Evolutionary conservation across 129 eudicot genomes (phyloP).

Genomic region (Ambrosia artemisiifolia): DNA sequence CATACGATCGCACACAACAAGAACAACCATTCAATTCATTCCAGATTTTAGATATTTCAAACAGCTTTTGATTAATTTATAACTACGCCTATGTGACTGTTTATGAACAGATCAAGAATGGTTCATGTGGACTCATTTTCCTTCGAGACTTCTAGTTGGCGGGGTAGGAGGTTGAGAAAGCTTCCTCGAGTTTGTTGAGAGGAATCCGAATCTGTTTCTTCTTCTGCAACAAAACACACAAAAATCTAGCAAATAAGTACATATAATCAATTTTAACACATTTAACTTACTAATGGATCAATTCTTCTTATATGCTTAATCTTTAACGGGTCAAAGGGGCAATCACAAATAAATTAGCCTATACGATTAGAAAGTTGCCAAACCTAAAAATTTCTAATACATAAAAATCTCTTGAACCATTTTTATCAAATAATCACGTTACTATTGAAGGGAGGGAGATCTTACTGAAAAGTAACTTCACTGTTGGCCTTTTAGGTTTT

Average conservation of each 20-base stretch:
- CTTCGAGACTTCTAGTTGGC: constrained; percentile 31
- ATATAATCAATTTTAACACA: too few relatives aligned
- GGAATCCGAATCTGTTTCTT: constrained; percentile 57
- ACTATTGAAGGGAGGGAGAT: background rate
- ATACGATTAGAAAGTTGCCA: too few relatives aligned
- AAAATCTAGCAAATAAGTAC: background rate
- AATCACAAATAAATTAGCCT: too few relatives aligned
- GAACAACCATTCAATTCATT: too few relatives aligned
- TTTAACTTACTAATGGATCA: too few relatives aligned
- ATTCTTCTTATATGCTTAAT: background rate
- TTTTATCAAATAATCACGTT: background rate
- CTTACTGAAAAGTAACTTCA: constrained; percentile 90
- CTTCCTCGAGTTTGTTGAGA: constrained; percentile 69
- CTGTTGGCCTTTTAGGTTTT: constrained; percentile 24
- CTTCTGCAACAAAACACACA: constrained; percentile 35
- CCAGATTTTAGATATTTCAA: too few relatives aligned
- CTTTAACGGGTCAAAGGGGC: background rate
- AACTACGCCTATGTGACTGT: constrained; percentile 25
- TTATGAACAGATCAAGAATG: constrained; percentile 29
- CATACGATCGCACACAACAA: too few relatives aligned
- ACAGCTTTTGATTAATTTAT: too few relatives aligned
- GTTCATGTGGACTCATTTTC: constrained; percentile 32
- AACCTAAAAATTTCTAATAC: too few relatives aligned
- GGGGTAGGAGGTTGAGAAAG: constrained; percentile 39
- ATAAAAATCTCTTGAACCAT: background rate